These are phyloP conservation scores for Fusarium albosuccineum DNA, from an alignment of 2,329 filamentous ascomycete species.

Conservation along the genomic window DNA sequence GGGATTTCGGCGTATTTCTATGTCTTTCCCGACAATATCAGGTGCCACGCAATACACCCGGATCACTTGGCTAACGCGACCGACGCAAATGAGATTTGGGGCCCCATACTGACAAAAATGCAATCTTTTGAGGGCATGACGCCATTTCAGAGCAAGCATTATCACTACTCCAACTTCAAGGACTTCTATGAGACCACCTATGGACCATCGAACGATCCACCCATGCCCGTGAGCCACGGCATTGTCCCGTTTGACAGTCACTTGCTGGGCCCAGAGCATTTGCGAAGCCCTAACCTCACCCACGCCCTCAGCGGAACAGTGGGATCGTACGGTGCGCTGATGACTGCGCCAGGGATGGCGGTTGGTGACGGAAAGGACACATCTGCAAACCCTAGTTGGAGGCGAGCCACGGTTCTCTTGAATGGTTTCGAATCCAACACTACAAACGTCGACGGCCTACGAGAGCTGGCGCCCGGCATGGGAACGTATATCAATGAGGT, in stretches of 20 bases:
- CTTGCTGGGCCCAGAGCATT: neutral
- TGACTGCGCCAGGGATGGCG: neutral
- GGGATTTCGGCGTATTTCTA: neutral
- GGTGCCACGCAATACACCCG: neutral
- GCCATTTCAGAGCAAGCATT: neutral
- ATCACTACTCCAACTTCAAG: neutral
- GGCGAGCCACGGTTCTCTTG: neutral
- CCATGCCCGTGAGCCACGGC: neutral
- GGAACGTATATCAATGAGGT: constrained; percentile 4
- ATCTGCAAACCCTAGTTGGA: neutral
- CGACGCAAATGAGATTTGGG: neutral
- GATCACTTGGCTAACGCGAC: neutral
- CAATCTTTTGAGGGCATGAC: neutral
- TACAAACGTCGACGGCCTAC: constrained; percentile 1
- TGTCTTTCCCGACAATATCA: neutral
- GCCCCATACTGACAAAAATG: neutral
- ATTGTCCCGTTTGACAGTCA: constrained; percentile 1
- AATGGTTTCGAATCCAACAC: neutral
- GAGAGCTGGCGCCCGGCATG: neutral
- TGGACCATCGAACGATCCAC: neutral
- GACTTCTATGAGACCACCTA: constrained; percentile 1
- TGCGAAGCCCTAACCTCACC: neutral
- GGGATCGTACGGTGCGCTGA: neutral
- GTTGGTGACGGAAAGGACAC: neutral
- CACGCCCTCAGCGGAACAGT: neutral